phyloP scores from a whole-genome alignment of 116 monocot genomes.

The Zostera marina region DNA sequence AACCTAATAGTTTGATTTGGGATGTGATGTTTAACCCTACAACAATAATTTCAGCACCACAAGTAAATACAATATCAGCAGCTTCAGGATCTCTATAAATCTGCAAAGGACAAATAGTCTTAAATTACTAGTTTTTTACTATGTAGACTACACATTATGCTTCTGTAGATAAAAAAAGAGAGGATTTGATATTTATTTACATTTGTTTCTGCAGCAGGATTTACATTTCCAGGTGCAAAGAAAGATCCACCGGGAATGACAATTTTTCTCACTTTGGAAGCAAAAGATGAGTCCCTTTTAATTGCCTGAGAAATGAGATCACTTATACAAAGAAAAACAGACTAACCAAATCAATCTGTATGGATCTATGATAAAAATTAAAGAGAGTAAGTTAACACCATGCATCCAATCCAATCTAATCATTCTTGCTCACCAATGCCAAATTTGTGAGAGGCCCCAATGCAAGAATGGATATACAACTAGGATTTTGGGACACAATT shows the following conservation, averaged over 20 bases:
- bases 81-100: slow-evolving; percentile 96
- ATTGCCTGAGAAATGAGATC: slow-evolving; percentile 37
- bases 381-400: not conserved
- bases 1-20: slow-evolving; percentile 72
- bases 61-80: slow-evolving; percentile 87
- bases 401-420: not conserved
- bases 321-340: no score
- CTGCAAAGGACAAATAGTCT: slow-evolving; percentile 11
- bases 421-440: slow-evolving; percentile 55
- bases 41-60: slow-evolving; percentile 78
- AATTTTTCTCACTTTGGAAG: slow-evolving; percentile 74
- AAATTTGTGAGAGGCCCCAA: slow-evolving; percentile 92
- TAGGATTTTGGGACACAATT: slow-evolving; percentile 59
- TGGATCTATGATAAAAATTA: no score
- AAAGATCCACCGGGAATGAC: slow-evolving; percentile 91
- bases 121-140: no score
- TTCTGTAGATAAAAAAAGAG: no score
- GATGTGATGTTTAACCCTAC: slow-evolving; percentile 96
- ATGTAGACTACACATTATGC: no score
- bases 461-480: slow-evolving; percentile 82
- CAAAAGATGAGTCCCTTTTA: slow-evolving; percentile 80
- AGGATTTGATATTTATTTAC: slow-evolving; percentile 14
- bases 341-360: no score
- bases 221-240: slow-evolving; percentile 83
- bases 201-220: slow-evolving; percentile 99